A percentile compares a stretch with the other conserved stretches of the same genome.
Conservation (phyloP, 805 yeast genomes). For the Yarrowia osloensis region DNA sequence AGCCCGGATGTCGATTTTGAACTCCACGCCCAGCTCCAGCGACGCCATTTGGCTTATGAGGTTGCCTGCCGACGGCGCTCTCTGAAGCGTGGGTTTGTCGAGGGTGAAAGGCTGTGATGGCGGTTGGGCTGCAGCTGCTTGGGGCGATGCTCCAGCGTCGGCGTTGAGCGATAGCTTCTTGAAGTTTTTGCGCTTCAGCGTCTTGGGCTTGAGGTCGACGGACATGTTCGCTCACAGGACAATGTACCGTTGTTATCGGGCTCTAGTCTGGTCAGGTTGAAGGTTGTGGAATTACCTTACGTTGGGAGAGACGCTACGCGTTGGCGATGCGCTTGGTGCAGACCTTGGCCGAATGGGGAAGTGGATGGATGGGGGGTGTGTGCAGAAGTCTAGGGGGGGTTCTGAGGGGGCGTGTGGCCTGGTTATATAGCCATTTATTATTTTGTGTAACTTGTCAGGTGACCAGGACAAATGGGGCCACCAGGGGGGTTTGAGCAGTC, state of each 20-base stretch:
- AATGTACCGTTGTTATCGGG: neutral
- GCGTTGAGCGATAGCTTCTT: slow-evolving; percentile 53
- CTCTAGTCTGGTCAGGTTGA: neutral
- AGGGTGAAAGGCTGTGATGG: slow-evolving; percentile 25
- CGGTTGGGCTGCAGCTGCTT: neutral
- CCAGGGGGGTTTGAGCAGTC: no score
- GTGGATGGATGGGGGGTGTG: neutral
- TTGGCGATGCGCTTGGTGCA: slow-evolving; percentile 26
- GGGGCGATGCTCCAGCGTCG: slow-evolving; percentile 31
- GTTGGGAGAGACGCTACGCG: slow-evolving; percentile 28
- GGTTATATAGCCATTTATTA: no score
- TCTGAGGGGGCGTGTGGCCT: no score
- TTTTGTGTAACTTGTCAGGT: no score
- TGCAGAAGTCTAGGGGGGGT: no score
- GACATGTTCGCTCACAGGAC: neutral
- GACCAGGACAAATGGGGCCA: no score
- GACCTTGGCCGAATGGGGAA: slow-evolving; percentile 5
- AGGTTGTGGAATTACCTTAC: slow-evolving; percentile 7
- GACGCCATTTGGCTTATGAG: slow-evolving; percentile 46
- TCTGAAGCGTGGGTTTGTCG: slow-evolving; percentile 29
- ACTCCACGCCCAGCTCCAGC: slow-evolving; percentile 56
- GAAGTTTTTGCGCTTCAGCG: slow-evolving; percentile 59
- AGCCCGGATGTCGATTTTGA: slow-evolving; percentile 53
- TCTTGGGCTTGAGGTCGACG: slow-evolving; percentile 39
- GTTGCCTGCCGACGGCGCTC: slow-evolving; percentile 28